Base-by-base conservation (phyloP, 768 basidiomycete species). In the Kwoniella sp. region DNA sequence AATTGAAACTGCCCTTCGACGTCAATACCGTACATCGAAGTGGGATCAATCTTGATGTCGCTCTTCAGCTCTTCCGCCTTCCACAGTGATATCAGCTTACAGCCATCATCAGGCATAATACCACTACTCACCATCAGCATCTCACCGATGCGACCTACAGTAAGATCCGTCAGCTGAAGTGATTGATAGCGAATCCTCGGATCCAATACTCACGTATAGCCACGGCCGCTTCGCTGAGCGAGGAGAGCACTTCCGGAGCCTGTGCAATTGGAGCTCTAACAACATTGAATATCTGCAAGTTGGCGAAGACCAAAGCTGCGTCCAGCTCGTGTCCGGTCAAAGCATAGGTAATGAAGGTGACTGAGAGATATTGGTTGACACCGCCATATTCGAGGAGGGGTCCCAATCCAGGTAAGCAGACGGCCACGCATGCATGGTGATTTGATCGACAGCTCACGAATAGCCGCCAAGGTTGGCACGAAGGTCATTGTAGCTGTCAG, bases 291-390 rank as follows among this genome's bases (percentile, higher is more conserved):
- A 86, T 79, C 63, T 87, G 86, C 22, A 89, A 75, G 8, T 85
- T 83, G 5, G 83, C 81, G 73, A 89, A 88, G 56, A 89, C 85
- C 60, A 83, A 80, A 0, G 86, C 85, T 1, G 87, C 78, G 61
- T 85, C 83, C 41, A 88, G 82, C 9, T 81, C 70, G 60, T 88
- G 86, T 15, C 86, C 86, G 26, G 82, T 85, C n/a, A 88, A 76
- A 1, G 84, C 82, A 70, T 89, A 90, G 0, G 88, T 88, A 65
- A 90, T 85, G 86, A 89, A 76, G 0, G 79, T 71, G 45, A 79
- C 75, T 77, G 50, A 31, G n/a, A 4, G 8, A 11, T 59, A 12
- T n/a, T n/a, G n/a, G 25, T 29, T 38, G 31, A 3, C 55, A 9
- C 30, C 29, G 17, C 5, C n/a, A n/a, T n/a, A n/a, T n/a, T n/a